Evolutionary conservation across 1,284 basidiomycete species (phyloP).

Genomic region (Ganoderma lingzhi): DNA sequence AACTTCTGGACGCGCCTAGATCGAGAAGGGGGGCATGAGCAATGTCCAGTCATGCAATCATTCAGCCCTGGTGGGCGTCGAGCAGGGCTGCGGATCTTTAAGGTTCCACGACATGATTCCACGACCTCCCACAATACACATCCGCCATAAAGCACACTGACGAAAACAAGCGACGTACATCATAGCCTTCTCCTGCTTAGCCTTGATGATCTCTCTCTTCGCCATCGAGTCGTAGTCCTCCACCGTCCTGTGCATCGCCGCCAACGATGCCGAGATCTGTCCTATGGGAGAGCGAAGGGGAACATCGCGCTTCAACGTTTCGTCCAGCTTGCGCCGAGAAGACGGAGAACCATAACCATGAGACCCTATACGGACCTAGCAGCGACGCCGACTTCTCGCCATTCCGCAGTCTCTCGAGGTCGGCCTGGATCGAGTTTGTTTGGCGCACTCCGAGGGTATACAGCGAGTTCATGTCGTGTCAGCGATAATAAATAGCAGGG

Average conservation of each 20-base stretch:
- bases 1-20: slow-evolving; percentile 86
- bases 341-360: slow-evolving; percentile 2
- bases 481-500: slow-evolving; percentile 9
- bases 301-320: background rate
- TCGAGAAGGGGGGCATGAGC: background rate
- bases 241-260: slow-evolving; percentile 91
- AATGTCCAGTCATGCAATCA: background rate
- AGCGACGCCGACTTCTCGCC: slow-evolving; percentile 85
- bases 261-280: slow-evolving; percentile 93
- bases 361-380: slow-evolving; percentile 67
- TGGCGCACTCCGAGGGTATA: slow-evolving; percentile 94
- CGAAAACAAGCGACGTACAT: slow-evolving; percentile 60
- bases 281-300: slow-evolving; percentile 56
- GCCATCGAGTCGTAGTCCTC: slow-evolving; percentile 98
- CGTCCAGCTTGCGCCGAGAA: background rate
- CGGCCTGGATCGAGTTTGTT: slow-evolving; percentile 87
- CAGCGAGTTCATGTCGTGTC: slow-evolving; percentile 83
- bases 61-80: background rate
- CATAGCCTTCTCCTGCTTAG: slow-evolving; percentile 93
- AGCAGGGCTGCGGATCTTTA: background rate
- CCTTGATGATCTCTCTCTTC: slow-evolving; percentile 91
- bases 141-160: background rate
- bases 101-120: background rate
- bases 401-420: slow-evolving; percentile 82
- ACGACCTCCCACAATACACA: background rate